Evolutionary conservation across 2,329 filamentous ascomycete genomes (phyloP), one percentile per base, ranked within the genome.

Genomic region (Aspergillus ustus): DNA sequence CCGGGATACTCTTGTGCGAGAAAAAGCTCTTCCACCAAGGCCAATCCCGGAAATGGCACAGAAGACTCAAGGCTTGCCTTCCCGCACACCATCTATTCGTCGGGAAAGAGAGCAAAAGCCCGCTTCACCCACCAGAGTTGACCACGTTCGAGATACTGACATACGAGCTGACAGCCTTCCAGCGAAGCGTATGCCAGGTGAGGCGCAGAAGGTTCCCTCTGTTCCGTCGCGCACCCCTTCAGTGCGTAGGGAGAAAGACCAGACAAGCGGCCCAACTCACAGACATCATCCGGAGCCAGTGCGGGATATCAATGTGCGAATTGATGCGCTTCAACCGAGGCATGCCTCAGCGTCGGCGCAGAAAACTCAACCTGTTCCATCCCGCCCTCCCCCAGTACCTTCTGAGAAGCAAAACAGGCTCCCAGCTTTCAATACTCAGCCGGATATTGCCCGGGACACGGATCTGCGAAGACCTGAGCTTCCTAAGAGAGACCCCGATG

Each of bases 101-200:
- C 43, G 43, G 9, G 50, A 51, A 43, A 34, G 40, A n/a, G 45
- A 52, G 46, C 49, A 22, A 19, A 59, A 52, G n/a, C n/a, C 57
- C 37, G 17, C 13, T 19, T 52, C 57, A 1, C 52, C 62, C 7
- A 45, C 57, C 20, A 52, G 46, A 20, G 29, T 48, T 13, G 52
- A 60, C 20, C 48, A 48, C 46, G 20, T 25, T 52, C 13, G 54
- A 29, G 25, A 44, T 19, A 11, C 55, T 51, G 34, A 40, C 7
- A n/a, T 44, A 34, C 60, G 19, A 9, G 40, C 44, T 53, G 49
- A 45, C 5, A 17, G n/a, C n/a, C 48, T 57, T 52, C 52, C 40
- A 13, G 29, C 49, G n/a, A 49, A 29, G n/a, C 37, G 37, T 40
- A 40, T 52, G 19, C 37, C 57, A 17, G 40, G 48, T 34, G 46